Percentiles rank a stretch among this genome's conserved stretches.
phyloP scores from a whole-genome alignment of 805 yeast genomes.

The Kregervanrija fluxuum region DNA sequence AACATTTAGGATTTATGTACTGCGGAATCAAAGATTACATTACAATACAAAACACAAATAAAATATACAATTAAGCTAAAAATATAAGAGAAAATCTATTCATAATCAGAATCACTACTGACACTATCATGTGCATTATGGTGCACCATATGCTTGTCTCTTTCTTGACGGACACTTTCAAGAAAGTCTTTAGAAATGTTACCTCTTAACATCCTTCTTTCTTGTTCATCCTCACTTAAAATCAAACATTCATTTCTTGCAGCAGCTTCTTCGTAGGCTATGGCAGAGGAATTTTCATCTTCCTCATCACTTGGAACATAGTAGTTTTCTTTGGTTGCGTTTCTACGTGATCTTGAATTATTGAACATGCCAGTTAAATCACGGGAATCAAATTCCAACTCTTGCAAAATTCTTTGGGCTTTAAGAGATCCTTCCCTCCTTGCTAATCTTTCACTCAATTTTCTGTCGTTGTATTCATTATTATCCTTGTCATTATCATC shows the following conservation, averaged over 20 bases:
- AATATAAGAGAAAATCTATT: too few relatives aligned
- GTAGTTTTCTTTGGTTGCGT: constrained; percentile 51
- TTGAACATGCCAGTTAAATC: constrained; percentile 7
- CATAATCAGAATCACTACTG: constrained; percentile 4
- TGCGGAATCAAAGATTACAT: too few relatives aligned
- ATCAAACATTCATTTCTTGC: constrained; percentile 11
- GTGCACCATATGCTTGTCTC: not conserved
- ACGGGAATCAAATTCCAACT: constrained; percentile 12
- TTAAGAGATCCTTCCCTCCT: constrained; percentile 1
- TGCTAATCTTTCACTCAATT: not conserved
- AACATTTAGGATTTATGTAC: too few relatives aligned
- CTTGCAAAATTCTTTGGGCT: constrained; percentile 6
- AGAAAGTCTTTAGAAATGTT: constrained; percentile 7
- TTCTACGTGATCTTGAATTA: constrained; percentile 4
- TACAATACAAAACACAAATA: too few relatives aligned
- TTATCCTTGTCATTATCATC: not conserved
- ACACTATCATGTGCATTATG: constrained; percentile 2
- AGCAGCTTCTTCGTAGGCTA: constrained; percentile 12
- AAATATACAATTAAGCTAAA: too few relatives aligned
- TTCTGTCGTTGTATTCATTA: not conserved
- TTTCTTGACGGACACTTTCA: constrained; percentile 1
- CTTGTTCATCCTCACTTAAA: constrained; percentile 15
- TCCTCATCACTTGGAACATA: constrained; percentile 60
- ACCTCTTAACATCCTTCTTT: constrained; percentile 10
- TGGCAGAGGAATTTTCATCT: constrained; percentile 32